phyloP scores from a whole-genome alignment of 2,329 filamentous ascomycete genomes.

The Cladophialophora chaetospira region DNA sequence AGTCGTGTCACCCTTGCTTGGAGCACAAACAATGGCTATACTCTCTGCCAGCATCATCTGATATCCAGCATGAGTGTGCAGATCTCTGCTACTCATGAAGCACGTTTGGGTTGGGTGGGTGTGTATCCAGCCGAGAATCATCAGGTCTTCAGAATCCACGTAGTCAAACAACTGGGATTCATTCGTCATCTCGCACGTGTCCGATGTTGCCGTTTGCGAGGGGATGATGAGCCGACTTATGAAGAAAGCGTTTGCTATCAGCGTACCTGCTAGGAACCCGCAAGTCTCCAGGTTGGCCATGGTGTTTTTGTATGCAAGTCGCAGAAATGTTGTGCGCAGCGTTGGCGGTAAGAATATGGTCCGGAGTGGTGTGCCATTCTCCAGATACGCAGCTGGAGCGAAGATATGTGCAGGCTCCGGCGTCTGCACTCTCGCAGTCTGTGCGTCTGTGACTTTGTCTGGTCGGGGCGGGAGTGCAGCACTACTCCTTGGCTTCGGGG shows the following conservation, averaged over 20 bases:
- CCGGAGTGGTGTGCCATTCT: slow-evolving; percentile 82
- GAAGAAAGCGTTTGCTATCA: slow-evolving; percentile 92
- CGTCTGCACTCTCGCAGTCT: slow-evolving; percentile 29
- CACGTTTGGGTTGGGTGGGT: slow-evolving; percentile 96
- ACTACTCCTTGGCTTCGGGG: slow-evolving; percentile 26
- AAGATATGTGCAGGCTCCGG: slow-evolving; percentile 68
- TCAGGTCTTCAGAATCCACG: slow-evolving; percentile 72
- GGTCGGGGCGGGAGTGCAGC: slow-evolving; percentile 34
- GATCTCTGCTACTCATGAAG: slow-evolving; percentile 92
- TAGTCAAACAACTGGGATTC: slow-evolving; percentile 85
- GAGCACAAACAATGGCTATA: slow-evolving; percentile 94
- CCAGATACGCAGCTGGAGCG: slow-evolving; percentile 80
- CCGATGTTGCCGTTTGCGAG: slow-evolving; percentile 82
- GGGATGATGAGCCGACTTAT: slow-evolving; percentile 86
- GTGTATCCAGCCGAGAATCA: slow-evolving; percentile 95
- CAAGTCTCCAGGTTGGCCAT: slow-evolving; percentile 85
- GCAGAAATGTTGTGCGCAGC: slow-evolving; percentile 73
- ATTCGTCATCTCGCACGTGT: slow-evolving; percentile 93
- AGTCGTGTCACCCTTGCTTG: slow-evolving; percentile 58
- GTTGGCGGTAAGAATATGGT: slow-evolving; percentile 81
- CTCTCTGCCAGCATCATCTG: slow-evolving; percentile 96
- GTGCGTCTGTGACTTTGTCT: slow-evolving; percentile 19
- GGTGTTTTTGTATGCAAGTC: slow-evolving; percentile 75
- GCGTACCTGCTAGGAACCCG: slow-evolving; percentile 86
- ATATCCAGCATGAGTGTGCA: slow-evolving; percentile 92